Base-by-base conservation (phyloP, 2,329 filamentous ascomycete species). In the Drechslerella dactyloides region DNA sequence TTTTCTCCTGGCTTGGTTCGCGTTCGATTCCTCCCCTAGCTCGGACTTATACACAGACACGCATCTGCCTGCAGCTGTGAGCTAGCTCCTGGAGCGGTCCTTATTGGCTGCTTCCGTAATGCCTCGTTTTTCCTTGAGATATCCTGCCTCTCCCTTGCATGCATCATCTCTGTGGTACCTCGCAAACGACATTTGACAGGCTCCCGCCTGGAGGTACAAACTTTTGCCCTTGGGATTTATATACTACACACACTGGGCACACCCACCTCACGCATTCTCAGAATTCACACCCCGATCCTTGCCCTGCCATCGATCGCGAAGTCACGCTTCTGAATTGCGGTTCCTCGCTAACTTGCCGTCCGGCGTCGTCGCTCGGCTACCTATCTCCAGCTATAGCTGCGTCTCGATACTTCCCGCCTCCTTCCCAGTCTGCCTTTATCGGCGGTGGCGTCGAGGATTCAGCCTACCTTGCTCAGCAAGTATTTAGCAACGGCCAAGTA, bases 81-180 rank as follows among this genome's bases (percentile, higher is more conserved):
- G 33, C 23, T 51, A 21, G 33, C 23, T 51, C 44, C 51, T 46
- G 42, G 10, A 51, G n/a, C 58, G 21, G 58, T 50, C 58, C 46
- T 23, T 23, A 63, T 72, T 72, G 68, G 60, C 60, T 61, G 68
- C 42, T 2, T 52, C 46, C 40, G 23, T 63, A 42, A 58, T 57
- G 42, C 44, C 27, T 54, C 50, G 21, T 72, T 30, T 56, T 40
- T 61, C 55, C 33, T 50, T 33, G 13, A 23, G n/a, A 48, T 53
- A 46, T 42, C 35, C 27, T 33, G 3, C 27, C 8, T 8, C 27
- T 33, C 50, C 44, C 68, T 23, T 48, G 19, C 68, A 54, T 65
- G 68, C 68, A 63, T 56, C 65, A 64, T 65, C 60, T 72, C 68
- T 65, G 60, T 72, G 60, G 54, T 54, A 72, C 60, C 66, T 30